Conservation (phyloP, 2,329 filamentous ascomycete genomes). For the Exophiala spinifera region DNA sequence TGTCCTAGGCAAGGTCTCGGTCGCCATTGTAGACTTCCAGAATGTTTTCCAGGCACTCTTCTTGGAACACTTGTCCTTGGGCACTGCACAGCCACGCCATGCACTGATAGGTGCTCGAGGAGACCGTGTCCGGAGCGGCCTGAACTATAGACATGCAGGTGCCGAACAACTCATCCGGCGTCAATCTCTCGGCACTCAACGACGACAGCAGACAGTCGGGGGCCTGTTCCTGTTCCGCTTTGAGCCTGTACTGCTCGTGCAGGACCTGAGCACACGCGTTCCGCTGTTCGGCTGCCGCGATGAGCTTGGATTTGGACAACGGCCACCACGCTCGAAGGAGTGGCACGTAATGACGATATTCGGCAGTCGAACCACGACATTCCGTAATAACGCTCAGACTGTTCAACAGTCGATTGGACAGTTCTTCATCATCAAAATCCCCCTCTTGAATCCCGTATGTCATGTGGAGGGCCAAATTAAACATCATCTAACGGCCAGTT, state of each 20-base stretch:
- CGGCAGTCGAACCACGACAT: constrained; percentile 1
- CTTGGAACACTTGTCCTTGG: constrained; percentile 1
- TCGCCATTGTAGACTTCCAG: not conserved
- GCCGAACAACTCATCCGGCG: constrained; percentile 3
- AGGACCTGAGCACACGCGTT: not conserved
- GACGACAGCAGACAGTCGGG: constrained; percentile 7
- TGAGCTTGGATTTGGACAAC: not conserved
- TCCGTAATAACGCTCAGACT: not conserved
- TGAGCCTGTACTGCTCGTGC: constrained; percentile 2
- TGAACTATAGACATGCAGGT: constrained; percentile 11
- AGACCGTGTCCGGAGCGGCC: constrained; percentile 7
- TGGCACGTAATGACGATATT: constrained; percentile 2
- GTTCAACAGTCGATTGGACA: not conserved
- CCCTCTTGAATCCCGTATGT: constrained; percentile 7
- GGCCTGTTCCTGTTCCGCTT: not conserved
- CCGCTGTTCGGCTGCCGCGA: not conserved
- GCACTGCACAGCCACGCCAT: constrained; percentile 1
- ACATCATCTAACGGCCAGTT: no score
- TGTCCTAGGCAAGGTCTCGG: not conserved
- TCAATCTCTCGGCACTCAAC: not conserved
- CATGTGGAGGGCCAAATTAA: constrained; percentile 3
- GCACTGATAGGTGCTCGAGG: constrained; percentile 4
- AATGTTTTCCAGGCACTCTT: not conserved
- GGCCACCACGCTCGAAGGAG: constrained; percentile 2
- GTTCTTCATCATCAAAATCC: not conserved